These are phyloP conservation scores for Desmodesmus armatus DNA, from an alignment of 139 green algal genomes.

Conservation along the genomic window DNA sequence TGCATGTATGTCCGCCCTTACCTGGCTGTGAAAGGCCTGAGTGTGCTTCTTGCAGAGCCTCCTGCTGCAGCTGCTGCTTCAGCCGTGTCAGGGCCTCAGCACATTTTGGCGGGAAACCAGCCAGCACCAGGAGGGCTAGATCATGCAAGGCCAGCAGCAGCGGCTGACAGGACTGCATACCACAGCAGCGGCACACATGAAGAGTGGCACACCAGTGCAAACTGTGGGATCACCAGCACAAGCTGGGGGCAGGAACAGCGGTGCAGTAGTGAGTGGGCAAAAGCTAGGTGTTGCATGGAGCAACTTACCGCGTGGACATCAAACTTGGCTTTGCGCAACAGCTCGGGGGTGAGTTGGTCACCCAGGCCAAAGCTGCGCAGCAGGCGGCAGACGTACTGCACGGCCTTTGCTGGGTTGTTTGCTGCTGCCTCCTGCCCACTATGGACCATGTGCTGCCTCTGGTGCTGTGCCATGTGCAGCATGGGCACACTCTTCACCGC, in stretches of 20 bases:
- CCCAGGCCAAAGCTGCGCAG: constrained; percentile 33
- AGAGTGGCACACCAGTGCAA: neutral
- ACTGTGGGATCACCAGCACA: neutral
- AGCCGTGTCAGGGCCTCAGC: neutral
- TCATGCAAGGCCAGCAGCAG: constrained; percentile 22
- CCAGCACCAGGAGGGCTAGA: neutral
- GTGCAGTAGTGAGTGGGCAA: neutral
- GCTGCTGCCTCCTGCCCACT: neutral
- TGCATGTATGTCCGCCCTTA: neutral
- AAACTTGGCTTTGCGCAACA: constrained; percentile 26
- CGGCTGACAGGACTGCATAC: constrained; percentile 1
- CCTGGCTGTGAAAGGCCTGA: neutral
- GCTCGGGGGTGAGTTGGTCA: constrained; percentile 1
- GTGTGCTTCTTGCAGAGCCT: neutral
- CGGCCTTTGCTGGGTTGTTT: constrained; percentile 7
- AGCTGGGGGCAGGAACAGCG: neutral
- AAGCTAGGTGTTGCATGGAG: neutral
- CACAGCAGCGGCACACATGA: neutral
- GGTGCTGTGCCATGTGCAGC: neutral
- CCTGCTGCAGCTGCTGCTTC: constrained; percentile 32
- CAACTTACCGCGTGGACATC: neutral
- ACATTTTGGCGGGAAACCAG: neutral
- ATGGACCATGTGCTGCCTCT: too few relatives aligned
- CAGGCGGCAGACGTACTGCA: constrained; percentile 29
- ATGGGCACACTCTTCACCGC: neutral